These are phyloP conservation scores for Pestalotiopsis sp. DNA, from an alignment of 2,329 filamentous ascomycete species.

Conservation along the genomic window DNA sequence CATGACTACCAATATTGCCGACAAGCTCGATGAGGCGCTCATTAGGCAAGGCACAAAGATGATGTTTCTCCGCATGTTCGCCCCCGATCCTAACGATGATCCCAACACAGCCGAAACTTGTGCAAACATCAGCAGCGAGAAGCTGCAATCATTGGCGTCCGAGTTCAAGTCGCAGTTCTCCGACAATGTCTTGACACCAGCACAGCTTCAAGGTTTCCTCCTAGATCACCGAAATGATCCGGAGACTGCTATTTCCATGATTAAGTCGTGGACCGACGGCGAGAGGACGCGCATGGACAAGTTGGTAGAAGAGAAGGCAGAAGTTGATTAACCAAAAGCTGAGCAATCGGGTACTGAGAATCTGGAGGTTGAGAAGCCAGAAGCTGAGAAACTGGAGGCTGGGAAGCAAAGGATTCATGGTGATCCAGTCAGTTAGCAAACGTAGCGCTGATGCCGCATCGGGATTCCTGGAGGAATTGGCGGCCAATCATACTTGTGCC, in stretches of 20 bases:
- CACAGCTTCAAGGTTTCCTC: slow-evolving; percentile 27
- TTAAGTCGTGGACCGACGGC: neutral
- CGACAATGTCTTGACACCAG: slow-evolving; percentile 26
- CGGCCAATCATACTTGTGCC: too few relatives aligned
- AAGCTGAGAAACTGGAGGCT: too few relatives aligned
- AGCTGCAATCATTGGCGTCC: slow-evolving; percentile 13
- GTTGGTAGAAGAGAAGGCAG: neutral
- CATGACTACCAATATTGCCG: slow-evolving; percentile 70
- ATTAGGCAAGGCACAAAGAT: too few relatives aligned
- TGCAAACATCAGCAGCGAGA: slow-evolving; percentile 16
- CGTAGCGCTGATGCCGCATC: too few relatives aligned
- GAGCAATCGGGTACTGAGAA: neutral
- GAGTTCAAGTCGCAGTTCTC: slow-evolving; percentile 18
- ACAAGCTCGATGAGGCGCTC: slow-evolving; percentile 66
- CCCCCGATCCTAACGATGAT: slow-evolving; percentile 20
- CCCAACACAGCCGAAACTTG: slow-evolving; percentile 19
- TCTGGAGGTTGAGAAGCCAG: too few relatives aligned
- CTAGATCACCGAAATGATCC: slow-evolving; percentile 19
- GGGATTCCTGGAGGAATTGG: too few relatives aligned
- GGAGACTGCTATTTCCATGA: neutral
- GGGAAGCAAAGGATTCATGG: too few relatives aligned
- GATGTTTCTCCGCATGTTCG: slow-evolving; percentile 28
- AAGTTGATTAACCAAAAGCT: neutral
- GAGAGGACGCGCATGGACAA: neutral
- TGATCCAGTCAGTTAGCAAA: too few relatives aligned